Evolutionary conservation across 169 alveolate species (phyloP).

Genomic region (Eimeria sp.): DNA sequence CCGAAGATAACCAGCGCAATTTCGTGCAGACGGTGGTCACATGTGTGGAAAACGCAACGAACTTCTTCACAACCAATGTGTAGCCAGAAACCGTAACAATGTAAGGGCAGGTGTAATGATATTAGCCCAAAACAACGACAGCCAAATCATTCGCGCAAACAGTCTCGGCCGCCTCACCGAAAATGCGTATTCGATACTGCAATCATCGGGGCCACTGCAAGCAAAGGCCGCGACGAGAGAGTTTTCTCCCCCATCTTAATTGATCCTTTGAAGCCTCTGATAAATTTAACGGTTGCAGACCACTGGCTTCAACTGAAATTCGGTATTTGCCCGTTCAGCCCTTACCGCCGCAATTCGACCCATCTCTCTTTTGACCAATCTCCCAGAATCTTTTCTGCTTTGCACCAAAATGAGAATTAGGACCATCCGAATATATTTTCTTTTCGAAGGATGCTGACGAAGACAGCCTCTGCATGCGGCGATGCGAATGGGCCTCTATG

Average conservation of each 20-base stretch:
- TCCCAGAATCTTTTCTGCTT: neutral
- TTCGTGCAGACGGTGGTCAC: constrained; percentile 51
- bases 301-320: neutral
- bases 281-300: neutral
- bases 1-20: constrained; percentile 61
- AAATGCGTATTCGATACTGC: constrained; percentile 81
- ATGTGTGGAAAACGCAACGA: neutral
- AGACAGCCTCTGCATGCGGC: neutral
- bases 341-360: neutral
- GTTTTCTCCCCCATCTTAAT: constrained; percentile 19
- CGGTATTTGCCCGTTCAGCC: neutral
- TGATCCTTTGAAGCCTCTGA: neutral
- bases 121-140: neutral
- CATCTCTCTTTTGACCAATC: neutral
- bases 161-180: constrained; percentile 48
- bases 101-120: neutral
- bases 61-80: neutral
- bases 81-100: neutral
- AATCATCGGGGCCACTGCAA: constrained; percentile 84
- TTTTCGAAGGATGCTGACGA: neutral
- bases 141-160: neutral
- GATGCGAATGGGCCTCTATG: neutral
- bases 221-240: neutral
- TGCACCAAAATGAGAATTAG: neutral
- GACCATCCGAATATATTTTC: neutral